Percentiles rank a stretch among this genome's conserved stretches.
Evolutionary conservation across 2,329 filamentous ascomycete species (phyloP).

Genomic region (Penicillium sp.): DNA sequence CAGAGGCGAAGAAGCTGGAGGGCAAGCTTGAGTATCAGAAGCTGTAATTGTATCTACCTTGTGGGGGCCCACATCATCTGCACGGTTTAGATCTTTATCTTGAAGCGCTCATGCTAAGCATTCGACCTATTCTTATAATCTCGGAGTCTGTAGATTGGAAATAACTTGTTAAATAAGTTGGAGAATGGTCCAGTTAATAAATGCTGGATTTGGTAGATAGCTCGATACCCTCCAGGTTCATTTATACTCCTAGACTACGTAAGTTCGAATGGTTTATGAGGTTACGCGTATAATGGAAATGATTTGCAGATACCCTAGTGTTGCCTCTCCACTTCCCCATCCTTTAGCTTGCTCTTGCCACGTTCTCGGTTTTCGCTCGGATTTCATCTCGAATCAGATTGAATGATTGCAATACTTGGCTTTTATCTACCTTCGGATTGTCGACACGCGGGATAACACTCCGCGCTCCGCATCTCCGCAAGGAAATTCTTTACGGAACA

Average conservation of each 20-base stretch:
- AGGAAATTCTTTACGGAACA: conserved; percentile 4
- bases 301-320: conserved; percentile 4
- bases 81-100: conserved; percentile 10
- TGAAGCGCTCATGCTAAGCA: conserved; percentile 16
- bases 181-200: background rate
- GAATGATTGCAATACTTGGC: background rate
- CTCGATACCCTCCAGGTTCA: background rate
- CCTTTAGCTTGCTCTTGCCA: background rate
- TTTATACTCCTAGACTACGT: background rate
- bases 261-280: background rate
- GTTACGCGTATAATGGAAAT: conserved; percentile 3
- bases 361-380: background rate
- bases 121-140: background rate
- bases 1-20: conserved; percentile 96
- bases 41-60: conserved; percentile 35
- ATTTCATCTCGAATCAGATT: background rate
- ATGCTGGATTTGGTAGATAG: background rate
- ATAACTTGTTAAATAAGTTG: background rate
- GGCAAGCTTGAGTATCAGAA: conserved; percentile 98
- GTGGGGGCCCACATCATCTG: conserved; percentile 9
- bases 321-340: conserved; percentile 7
- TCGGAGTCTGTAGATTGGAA: background rate
- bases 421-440: background rate
- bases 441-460: conserved; percentile 1
- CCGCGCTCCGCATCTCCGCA: conserved; percentile 7